Evolutionary conservation across 768 basidiomycete genomes (phyloP).

Genomic region (Flagelloscypha sp.): DNA sequence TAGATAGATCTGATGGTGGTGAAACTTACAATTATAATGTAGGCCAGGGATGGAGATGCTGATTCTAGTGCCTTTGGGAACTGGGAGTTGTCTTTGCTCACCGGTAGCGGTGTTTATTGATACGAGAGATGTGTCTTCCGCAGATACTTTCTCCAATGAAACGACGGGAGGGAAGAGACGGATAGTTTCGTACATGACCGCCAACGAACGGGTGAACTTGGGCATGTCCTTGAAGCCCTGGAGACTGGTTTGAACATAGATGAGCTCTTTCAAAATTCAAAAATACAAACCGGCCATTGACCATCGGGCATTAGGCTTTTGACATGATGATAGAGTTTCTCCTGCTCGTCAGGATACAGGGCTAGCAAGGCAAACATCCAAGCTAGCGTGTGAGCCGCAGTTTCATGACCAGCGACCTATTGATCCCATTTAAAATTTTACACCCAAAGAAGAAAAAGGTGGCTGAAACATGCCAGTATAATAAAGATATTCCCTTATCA

Average conservation of each 20-base stretch:
- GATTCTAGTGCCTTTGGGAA: slow-evolving; percentile 35
- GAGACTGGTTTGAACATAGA: background rate
- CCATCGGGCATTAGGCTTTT: slow-evolving; percentile 17
- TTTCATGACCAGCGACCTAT: too few relatives aligned
- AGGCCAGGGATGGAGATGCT: slow-evolving; percentile 29
- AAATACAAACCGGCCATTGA: slow-evolving; percentile 19
- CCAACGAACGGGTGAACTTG: slow-evolving; percentile 28
- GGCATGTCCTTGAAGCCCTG: slow-evolving; percentile 33
- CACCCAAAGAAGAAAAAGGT: too few relatives aligned
- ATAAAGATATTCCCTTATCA: slow-evolving; percentile 36
- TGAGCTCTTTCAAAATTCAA: background rate
- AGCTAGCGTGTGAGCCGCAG: slow-evolving; percentile 30
- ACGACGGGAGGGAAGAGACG: slow-evolving; percentile 37
- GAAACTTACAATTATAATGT: slow-evolving; percentile 42
- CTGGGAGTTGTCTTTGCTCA: slow-evolving; percentile 27
- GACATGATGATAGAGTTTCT: slow-evolving; percentile 33
- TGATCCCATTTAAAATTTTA: too few relatives aligned
- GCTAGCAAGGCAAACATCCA: slow-evolving; percentile 35
- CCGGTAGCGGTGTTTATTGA: slow-evolving; percentile 25
- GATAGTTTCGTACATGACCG: slow-evolving; percentile 44
- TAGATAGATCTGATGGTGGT: background rate
- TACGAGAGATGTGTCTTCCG: slow-evolving; percentile 37
- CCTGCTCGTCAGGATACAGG: slow-evolving; percentile 34
- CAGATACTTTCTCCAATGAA: slow-evolving; percentile 23
- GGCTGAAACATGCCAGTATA: too few relatives aligned